Base-by-base conservation (phyloP, 176 grass and related monocot species). In the Carex cristatella region DNA sequence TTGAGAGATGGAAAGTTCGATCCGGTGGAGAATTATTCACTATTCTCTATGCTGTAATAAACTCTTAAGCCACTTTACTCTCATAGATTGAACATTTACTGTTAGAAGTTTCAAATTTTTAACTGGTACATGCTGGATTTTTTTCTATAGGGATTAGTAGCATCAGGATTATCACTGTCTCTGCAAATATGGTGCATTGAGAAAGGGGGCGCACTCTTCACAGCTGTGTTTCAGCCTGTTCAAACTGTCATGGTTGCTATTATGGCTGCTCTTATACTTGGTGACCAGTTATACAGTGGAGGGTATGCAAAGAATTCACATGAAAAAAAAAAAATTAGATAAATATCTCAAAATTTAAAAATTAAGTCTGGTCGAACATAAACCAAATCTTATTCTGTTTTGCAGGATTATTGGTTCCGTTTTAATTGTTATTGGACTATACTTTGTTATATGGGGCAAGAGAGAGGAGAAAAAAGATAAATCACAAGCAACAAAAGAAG, bases 141-240 rank as follows among this genome's bases (percentile, higher is more conserved):
- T 16, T 79, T 46, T 79, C 42, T 86, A 10, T 66, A 89, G 91
- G 91, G 90, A 69, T 60, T 89, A 48, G 90, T 91, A 27, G 90
- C 88, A 65, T 91, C 92, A 63, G 92, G 92, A 66, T 48, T 94
- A 62, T 28, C 85, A 51, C 88, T 89, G 28, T 91, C 89, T 86
- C 89, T 94, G 30, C 92, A 94, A 62, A 89, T 91, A 79, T 94
- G 92, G 92, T 94, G 92, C 56, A 91, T 94, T 80, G 89, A 88
- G 32, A 91, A 84, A 87, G 92, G 92, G 19, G 92, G 92, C 18
- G 87, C 92, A n/a, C 87, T 94, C 33, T 94, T 91, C 42, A 88
- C 87, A 30, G 87, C 92, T 76, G 86, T 89, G 10, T 94, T 94
- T 88, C 89, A 94, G 65, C 92, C 92, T 51, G 85, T 91, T 71